Percentiles rank a stretch among this genome's conserved stretches.
Evolutionary conservation across 2,329 filamentous ascomycete species (phyloP).

Genomic region (Paraphaeosphaeria minitans): DNA sequence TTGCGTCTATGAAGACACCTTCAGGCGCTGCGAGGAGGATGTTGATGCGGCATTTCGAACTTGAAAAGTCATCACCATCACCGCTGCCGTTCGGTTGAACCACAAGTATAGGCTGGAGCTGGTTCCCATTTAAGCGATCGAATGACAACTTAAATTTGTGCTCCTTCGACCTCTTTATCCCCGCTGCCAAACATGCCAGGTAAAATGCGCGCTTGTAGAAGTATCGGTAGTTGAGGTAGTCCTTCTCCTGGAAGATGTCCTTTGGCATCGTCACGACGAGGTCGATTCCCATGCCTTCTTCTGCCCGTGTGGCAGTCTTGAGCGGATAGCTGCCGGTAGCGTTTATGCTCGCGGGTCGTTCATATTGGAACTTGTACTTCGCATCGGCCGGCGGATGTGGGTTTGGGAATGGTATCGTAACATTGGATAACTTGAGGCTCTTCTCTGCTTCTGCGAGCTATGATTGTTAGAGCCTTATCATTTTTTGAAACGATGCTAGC

Average conservation of each 20-base stretch:
- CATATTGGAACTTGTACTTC: constrained; percentile 81
- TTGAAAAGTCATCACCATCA: constrained; percentile 45
- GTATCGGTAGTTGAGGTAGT: constrained; percentile 90
- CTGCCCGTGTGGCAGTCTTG: constrained; percentile 72
- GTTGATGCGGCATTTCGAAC: constrained; percentile 59
- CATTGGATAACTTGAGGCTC: constrained; percentile 66
- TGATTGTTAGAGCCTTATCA: constrained; percentile 19
- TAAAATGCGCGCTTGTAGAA: constrained; percentile 96
- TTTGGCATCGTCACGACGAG: constrained; percentile 85
- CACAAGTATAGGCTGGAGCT: constrained; percentile 71
- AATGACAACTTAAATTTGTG: constrained; percentile 65
- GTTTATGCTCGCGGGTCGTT: constrained; percentile 77
- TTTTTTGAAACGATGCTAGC: no score
- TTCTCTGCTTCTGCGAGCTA: constrained; percentile 73
- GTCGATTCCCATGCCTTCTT: constrained; percentile 68
- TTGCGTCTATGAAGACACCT: constrained; percentile 70
- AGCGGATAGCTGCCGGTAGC: constrained; percentile 86
- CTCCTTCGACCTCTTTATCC: constrained; percentile 64
- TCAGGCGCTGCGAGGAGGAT: constrained; percentile 77
- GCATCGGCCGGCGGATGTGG: constrained; percentile 76
- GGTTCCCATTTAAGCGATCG: constrained; percentile 72
- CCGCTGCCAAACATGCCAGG: constrained; percentile 77
- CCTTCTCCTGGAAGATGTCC: constrained; percentile 86
- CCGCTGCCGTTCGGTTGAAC: constrained; percentile 46
- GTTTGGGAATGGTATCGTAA: constrained; percentile 83